These are phyloP conservation scores for Castanea crenata DNA, from an alignment of 306 rosid genomes.

Conservation along the genomic window DNA sequence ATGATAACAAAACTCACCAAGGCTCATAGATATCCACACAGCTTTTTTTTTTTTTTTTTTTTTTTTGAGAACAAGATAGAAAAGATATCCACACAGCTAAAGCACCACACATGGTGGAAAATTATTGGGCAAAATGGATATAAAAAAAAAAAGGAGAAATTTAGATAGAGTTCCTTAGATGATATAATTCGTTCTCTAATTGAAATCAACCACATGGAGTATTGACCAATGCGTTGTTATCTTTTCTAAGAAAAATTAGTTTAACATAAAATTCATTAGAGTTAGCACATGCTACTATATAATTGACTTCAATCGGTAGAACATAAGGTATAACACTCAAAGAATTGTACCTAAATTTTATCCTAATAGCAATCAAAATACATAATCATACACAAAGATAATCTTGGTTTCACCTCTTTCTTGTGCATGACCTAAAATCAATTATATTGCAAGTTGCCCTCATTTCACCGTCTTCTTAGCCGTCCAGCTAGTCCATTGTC, in stretches of 20 bases:
- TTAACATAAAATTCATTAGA: too few relatives aligned
- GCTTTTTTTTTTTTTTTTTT: neutral
- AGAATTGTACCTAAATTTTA: too few relatives aligned
- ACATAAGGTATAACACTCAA: too few relatives aligned
- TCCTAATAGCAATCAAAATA: too few relatives aligned
- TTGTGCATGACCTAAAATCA: neutral
- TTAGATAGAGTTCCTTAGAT: rapidly evolving
- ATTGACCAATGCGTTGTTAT: too few relatives aligned
- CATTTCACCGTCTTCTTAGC: neutral
- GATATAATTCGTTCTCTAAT: too few relatives aligned
- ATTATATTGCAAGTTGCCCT: neutral
- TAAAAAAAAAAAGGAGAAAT: too few relatives aligned
- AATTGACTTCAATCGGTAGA: too few relatives aligned
- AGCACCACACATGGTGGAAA: neutral
- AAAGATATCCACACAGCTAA: neutral
- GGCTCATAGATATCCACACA: neutral
- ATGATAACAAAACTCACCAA: neutral
- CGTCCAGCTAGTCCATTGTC: neutral
- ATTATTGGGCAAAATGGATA: neutral
- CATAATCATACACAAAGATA: neutral
- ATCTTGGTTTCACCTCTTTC: neutral
- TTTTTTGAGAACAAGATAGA: too few relatives aligned
- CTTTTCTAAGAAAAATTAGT: too few relatives aligned
- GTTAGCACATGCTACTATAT: too few relatives aligned
- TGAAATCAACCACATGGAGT: too few relatives aligned